Conservation (phyloP, 148 eudicot species). For the Linanthus parryae region DNA sequence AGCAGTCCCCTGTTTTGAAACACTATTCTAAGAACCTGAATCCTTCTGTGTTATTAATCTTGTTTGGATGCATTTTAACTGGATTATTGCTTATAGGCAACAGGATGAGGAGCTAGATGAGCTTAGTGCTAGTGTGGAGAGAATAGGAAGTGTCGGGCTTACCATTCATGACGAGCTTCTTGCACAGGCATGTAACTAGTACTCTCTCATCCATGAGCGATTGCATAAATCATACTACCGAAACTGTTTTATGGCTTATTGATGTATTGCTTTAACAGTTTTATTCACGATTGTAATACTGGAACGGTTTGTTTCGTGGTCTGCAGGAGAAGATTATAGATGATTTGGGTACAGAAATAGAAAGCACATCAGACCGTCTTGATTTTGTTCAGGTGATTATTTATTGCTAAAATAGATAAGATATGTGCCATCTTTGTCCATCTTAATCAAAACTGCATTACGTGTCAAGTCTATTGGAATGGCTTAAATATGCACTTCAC, state of each 20-base stretch:
- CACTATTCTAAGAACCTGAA: background rate
- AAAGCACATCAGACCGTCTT: slow-evolving; percentile 84
- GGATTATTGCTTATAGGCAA: slow-evolving; percentile 46
- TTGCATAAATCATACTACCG: background rate
- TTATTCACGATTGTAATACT: slow-evolving; percentile 1
- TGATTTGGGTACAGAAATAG: slow-evolving; percentile 88
- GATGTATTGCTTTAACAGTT: background rate
- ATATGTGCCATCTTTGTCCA: background rate
- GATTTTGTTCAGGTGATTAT: slow-evolving; percentile 87
- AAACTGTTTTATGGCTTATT: background rate
- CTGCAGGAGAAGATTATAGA: slow-evolving; percentile 85
- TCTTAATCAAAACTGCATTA: background rate
- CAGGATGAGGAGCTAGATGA: slow-evolving; percentile 96
- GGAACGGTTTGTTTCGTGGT: slow-evolving; percentile 4
- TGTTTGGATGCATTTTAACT: slow-evolving; percentile 3
- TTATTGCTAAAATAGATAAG: background rate
- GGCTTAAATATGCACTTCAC: too few species aligned
- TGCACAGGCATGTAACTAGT: slow-evolving; percentile 51
- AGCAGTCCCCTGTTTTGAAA: too few species aligned
- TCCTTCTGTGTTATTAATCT: background rate
- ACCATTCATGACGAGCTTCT: slow-evolving; percentile 91
- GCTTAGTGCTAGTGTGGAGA: slow-evolving; percentile 81
- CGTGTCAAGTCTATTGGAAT: too few species aligned
- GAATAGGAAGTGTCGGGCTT: slow-evolving; percentile 86
- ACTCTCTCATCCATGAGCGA: background rate